Conservation (phyloP, 192 early-diverging fungal species). For the Backusella sp. region DNA sequence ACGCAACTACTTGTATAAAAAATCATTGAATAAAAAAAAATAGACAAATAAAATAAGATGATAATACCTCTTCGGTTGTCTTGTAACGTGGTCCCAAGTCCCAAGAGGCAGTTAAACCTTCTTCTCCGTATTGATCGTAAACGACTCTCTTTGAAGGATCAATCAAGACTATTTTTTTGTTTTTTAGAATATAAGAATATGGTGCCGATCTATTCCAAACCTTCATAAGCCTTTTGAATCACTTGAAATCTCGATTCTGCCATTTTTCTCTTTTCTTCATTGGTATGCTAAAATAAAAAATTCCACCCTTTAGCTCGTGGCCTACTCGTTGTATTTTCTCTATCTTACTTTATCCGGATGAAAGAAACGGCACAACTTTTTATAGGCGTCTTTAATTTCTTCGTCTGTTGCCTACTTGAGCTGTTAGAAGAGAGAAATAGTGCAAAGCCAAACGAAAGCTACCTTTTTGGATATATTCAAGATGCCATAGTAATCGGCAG, state of each 20-base stretch:
- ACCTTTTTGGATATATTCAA: slow-evolving; percentile 54
- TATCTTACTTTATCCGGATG: slow-evolving; percentile 69
- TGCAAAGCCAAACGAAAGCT: not conserved
- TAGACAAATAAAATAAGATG: not conserved
- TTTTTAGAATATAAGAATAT: not conserved
- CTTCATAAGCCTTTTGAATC: slow-evolving; percentile 81
- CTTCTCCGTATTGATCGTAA: slow-evolving; percentile 94
- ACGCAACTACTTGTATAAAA: slow-evolving; percentile 43
- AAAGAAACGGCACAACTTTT: slow-evolving; percentile 68
- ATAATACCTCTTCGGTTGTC: slow-evolving; percentile 58
- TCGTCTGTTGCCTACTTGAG: slow-evolving; percentile 61
- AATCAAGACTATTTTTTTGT: slow-evolving; percentile 58
- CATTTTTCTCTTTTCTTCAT: slow-evolving; percentile 55
- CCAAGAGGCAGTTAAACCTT: slow-evolving; percentile 65
- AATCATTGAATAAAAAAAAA: not conserved
- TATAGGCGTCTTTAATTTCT: slow-evolving; percentile 74
- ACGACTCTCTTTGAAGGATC: slow-evolving; percentile 75
- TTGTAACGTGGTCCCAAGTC: slow-evolving; percentile 68
- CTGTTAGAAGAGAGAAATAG: too few relatives aligned
- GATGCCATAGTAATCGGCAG: slow-evolving; percentile 62
- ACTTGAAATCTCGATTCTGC: slow-evolving; percentile 74
- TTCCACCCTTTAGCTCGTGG: not conserved
- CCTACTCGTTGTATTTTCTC: not conserved
- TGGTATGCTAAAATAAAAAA: slow-evolving; percentile 40
- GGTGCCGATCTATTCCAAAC: slow-evolving; percentile 26